These are phyloP conservation scores for Mrakia frigida DNA, from an alignment of 768 basidiomycete species.

Conservation along the genomic window DNA sequence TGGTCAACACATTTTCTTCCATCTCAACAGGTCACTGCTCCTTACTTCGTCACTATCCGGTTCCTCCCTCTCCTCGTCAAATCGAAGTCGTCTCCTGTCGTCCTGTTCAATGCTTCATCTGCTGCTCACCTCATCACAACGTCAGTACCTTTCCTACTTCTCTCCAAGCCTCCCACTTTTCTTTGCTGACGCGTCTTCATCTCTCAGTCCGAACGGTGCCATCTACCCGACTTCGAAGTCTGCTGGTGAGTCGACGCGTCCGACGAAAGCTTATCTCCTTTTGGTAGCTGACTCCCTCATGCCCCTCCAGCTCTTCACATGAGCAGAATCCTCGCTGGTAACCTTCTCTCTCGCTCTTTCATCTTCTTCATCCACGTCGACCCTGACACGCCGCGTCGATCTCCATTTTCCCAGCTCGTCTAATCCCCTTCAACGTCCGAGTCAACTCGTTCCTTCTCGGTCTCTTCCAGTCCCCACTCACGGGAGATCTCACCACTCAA, in stretches of 20 bases:
- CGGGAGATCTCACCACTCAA: background rate
- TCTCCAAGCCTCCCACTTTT: background rate
- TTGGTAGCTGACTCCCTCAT: too few species aligned
- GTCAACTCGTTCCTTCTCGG: background rate
- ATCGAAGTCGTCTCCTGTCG: background rate
- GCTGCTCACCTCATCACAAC: background rate
- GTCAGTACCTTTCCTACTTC: background rate
- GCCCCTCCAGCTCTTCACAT: background rate
- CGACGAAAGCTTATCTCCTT: background rate
- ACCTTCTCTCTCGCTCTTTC: background rate
- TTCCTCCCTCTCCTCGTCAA: background rate
- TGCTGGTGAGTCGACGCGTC: background rate
- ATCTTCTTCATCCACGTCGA: background rate
- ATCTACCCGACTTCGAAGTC: background rate
- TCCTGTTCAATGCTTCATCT: background rate
- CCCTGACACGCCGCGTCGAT: background rate
- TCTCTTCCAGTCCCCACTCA: background rate
- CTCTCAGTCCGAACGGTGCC: background rate
- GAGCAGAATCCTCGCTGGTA: background rate
- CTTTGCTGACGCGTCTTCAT: background rate
- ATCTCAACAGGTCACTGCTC: background rate
- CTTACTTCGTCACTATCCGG: background rate
- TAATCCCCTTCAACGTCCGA: background rate
- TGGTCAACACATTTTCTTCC: too few species aligned
- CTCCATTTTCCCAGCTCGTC: background rate